These are phyloP conservation scores for Phialophora macrospora DNA, from an alignment of 2,329 filamentous ascomycete species.

Conservation along the genomic window DNA sequence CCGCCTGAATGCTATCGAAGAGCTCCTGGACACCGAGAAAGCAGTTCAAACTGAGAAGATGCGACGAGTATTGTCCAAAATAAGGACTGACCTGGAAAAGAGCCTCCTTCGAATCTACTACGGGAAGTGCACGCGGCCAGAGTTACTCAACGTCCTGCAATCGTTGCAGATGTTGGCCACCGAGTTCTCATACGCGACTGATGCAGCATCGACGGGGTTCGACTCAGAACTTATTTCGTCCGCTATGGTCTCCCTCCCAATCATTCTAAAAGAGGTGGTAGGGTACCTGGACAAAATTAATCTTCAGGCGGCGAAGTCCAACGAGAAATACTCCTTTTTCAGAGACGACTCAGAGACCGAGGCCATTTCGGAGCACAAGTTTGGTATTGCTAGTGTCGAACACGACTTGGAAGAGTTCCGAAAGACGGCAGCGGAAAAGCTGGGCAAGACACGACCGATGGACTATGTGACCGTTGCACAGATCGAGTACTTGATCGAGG, in stretches of 20 bases:
- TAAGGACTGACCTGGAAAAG: constrained; percentile 84
- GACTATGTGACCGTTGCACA: constrained; percentile 83
- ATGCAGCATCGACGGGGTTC: constrained; percentile 72
- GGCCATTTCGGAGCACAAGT: constrained; percentile 83
- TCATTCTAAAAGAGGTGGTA: constrained; percentile 73
- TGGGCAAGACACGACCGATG: constrained; percentile 72
- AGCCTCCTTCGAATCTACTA: constrained; percentile 96
- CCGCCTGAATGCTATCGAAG: constrained; percentile 81
- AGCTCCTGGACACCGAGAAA: constrained; percentile 73
- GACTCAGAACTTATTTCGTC: constrained; percentile 69
- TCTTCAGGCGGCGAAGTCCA: constrained; percentile 74
- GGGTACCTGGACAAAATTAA: constrained; percentile 85
- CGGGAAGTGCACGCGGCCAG: constrained; percentile 87
- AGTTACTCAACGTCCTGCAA: constrained; percentile 83
- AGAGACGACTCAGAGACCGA: constrained; percentile 85
- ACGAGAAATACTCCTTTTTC: constrained; percentile 96
- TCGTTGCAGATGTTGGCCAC: constrained; percentile 79
- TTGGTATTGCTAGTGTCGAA: constrained; percentile 90
- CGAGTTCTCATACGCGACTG: constrained; percentile 72
- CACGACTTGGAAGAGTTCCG: constrained; percentile 83
- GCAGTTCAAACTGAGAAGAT: constrained; percentile 73
- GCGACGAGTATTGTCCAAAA: constrained; percentile 70
- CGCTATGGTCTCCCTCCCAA: constrained; percentile 75
- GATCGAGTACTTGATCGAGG: constrained; percentile 93
- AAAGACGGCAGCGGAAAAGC: constrained; percentile 68